Evolutionary conservation across 1,139 yeast genomes (phyloP).

Genomic region (Sugiyamaella pinicola): DNA sequence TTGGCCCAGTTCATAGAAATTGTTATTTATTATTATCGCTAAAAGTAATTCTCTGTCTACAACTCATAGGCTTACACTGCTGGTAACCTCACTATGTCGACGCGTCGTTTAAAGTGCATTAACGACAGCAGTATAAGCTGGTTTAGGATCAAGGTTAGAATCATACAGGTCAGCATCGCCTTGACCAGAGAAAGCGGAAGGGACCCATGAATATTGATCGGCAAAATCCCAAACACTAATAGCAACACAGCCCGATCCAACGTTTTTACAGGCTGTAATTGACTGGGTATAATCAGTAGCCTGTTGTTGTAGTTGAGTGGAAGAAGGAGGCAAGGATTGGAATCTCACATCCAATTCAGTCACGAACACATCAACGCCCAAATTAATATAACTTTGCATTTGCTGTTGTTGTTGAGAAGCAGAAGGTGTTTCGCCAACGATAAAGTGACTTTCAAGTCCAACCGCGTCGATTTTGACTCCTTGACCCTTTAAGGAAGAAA

Average conservation of each 20-base stretch:
- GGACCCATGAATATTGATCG: constrained; percentile 18
- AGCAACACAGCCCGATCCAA: constrained; percentile 16
- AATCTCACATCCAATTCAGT: constrained; percentile 19
- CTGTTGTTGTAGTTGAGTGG: constrained; percentile 11
- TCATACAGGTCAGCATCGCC: constrained; percentile 10
- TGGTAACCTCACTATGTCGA: too few relatives aligned
- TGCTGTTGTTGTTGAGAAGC: constrained; percentile 11
- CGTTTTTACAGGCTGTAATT: constrained; percentile 15
- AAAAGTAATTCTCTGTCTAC: too few relatives aligned
- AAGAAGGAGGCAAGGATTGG: constrained; percentile 9
- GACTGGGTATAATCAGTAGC: constrained; percentile 14
- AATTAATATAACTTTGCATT: constrained; percentile 14
- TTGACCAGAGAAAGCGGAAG: constrained; percentile 19
- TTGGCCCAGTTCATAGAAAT: too few relatives aligned
- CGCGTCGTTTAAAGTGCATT: not conserved
- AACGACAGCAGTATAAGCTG: constrained; percentile 2
- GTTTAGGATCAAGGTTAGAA: constrained; percentile 4
- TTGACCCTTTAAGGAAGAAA: constrained; percentile 17
- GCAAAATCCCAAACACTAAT: constrained; percentile 21
- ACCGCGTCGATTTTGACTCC: constrained; percentile 22
- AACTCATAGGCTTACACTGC: not conserved
- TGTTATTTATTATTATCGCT: too few relatives aligned
- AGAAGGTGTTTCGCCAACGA: constrained; percentile 17
- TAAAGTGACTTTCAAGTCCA: constrained; percentile 21
- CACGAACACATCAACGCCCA: constrained; percentile 13